Percentiles rank a stretch among this genome's conserved stretches.
Conservation (phyloP, 2,329 filamentous ascomycete genomes). For the Chalara sp. region DNA sequence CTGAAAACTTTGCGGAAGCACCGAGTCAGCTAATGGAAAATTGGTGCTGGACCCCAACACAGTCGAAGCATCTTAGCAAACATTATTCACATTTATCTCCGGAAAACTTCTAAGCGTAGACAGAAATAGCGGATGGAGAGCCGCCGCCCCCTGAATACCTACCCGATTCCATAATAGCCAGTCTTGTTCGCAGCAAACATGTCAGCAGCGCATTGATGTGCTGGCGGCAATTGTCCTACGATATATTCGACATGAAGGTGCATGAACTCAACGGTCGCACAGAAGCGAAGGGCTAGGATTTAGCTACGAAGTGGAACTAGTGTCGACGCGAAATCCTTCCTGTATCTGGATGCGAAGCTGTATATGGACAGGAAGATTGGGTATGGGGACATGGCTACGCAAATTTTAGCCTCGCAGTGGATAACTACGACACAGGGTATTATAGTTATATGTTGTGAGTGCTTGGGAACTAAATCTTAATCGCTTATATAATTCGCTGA, state of each 20-base stretch:
- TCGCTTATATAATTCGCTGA: too few species aligned
- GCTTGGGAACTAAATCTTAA: too few species aligned
- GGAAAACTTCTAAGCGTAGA: too few species aligned
- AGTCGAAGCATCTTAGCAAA: slow-evolving; percentile 57
- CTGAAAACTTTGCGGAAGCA: slow-evolving; percentile 64
- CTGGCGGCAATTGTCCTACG: slow-evolving; percentile 70
- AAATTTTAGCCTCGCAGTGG: slow-evolving; percentile 75
- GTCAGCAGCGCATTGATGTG: slow-evolving; percentile 76
- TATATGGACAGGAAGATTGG: slow-evolving; percentile 38
- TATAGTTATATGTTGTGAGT: slow-evolving; percentile 66
- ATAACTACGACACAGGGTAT: slow-evolving; percentile 76
- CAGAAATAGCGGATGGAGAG: too few species aligned
- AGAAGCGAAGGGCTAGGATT: slow-evolving; percentile 57
- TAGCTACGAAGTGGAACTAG: slow-evolving; percentile 65
- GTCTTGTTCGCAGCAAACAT: slow-evolving; percentile 71
- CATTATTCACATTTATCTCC: too few species aligned
- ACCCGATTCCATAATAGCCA: slow-evolving; percentile 67
- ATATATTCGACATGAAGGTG: slow-evolving; percentile 74
- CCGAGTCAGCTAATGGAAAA: slow-evolving; percentile 70
- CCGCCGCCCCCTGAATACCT: slow-evolving; percentile 61
- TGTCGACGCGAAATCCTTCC: slow-evolving; percentile 60
- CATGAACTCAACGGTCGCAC: slow-evolving; percentile 61
- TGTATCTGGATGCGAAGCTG: slow-evolving; percentile 64
- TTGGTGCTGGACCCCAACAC: slow-evolving; percentile 65
- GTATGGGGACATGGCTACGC: slow-evolving; percentile 68